Percentiles rank a stretch among this genome's conserved stretches.
Conservation (phyloP, 164 flowering plant genomes). For the Kalanchoe fedtschenkoi region DNA sequence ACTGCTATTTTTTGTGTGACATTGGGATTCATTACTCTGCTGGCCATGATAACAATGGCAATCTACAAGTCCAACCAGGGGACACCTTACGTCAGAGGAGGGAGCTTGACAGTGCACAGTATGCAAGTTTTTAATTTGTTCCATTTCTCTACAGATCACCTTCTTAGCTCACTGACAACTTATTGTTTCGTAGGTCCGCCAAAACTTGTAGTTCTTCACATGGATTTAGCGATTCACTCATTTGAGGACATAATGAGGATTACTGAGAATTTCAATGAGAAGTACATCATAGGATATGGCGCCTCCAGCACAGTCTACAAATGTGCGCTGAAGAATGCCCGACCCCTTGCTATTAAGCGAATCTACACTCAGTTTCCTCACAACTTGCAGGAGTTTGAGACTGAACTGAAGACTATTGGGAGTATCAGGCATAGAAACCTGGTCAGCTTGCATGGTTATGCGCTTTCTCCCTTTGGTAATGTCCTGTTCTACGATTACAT, state of each 20-base stretch:
- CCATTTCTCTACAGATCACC: not conserved
- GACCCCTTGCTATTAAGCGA: conserved; percentile 82
- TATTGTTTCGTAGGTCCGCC: conserved; percentile 43
- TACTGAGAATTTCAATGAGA: conserved; percentile 82
- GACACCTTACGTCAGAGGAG: conserved; percentile 24
- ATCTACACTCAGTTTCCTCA: conserved; percentile 54
- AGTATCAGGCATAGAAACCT: conserved; percentile 84
- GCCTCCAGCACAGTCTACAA: conserved; percentile 94
- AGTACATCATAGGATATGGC: conserved; percentile 81
- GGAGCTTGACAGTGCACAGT: conserved; percentile 36
- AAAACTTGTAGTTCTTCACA: conserved; percentile 74
- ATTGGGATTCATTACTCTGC: conserved; percentile 44
- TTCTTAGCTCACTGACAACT: not conserved
- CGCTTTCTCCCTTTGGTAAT: conserved; percentile 63
- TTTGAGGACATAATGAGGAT: conserved; percentile 83
- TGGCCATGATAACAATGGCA: conserved; percentile 46
- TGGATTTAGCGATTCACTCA: conserved; percentile 84
- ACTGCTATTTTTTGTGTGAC: conserved; percentile 51
- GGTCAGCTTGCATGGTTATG: conserved; percentile 82
- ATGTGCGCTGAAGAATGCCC: conserved; percentile 69
- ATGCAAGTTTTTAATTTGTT: conserved; percentile 7
- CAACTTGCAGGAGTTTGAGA: conserved; percentile 65
- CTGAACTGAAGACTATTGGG: conserved; percentile 80
- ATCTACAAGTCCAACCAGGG: conserved; percentile 53
- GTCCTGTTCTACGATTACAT: conserved; percentile 91